Evolutionary conservation across 306 rosid species (phyloP), one percentile per base, ranked within the genome.

Genomic region (Corylus avellana): DNA sequence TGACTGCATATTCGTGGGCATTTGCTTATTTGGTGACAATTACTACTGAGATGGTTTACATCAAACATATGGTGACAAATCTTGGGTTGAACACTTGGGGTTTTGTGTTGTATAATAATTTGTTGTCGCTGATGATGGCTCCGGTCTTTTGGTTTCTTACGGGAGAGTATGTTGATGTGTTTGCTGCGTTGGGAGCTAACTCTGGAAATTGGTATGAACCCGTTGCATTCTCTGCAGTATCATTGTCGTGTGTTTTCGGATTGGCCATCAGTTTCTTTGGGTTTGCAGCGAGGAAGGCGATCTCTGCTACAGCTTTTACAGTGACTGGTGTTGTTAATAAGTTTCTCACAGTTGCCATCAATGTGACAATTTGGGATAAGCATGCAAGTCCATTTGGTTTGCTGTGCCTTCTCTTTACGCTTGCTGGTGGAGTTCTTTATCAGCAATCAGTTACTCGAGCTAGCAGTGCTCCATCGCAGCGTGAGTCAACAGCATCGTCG

Each of bases 301-400:
- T 95, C 72, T 92, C 98, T 39, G 97, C 98, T 0, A 95, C 98
- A 0, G 98, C 98, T 1, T 95, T 95, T 64, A 95, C 98, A 0
- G 98, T 93, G 57, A 93, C 98, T 17, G 98, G 98, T 7, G 98
- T 95, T 74, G 98, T 95, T 35, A 95, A 95, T 71, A 95, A 95
- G 92, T 95, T 95, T 77, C 91, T 95, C 32, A 95, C 98, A 0
- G 98, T 95, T 66, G 94, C 96, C 9, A 95, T 95, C 75, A 95
- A 95, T 81, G 97, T 95, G 67, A 0, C 77, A 49, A 95, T 95
- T 70, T 95, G 98, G 98, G 98, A 95, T 70, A 95, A 92, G 86
- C 98, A 95, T 81, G 97, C 98, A n/a, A 92, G 89, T 72, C 91
- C 94, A 20, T 85, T 87, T 62, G 98, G 98, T 56, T 84, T 95